Base-by-base conservation (phyloP, 108 stramenopile genomes). In the Licmophora abbreviata region DNA sequence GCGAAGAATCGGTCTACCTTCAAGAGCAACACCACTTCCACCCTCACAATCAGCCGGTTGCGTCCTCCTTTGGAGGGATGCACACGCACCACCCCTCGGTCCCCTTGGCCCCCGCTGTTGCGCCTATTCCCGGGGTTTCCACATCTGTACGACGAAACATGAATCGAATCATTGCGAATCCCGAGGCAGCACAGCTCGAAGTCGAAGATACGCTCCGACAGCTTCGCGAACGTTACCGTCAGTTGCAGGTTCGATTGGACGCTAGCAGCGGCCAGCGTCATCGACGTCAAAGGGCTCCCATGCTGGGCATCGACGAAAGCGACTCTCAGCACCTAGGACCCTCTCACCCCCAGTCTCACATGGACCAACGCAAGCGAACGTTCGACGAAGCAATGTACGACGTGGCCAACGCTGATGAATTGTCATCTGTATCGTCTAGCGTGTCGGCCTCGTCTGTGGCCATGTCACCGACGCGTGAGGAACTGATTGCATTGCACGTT, bases 121-220 rank as follows among this genome's bases (percentile, higher is more conserved):
- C 30, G 6, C 14, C 44, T 4, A n/a, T 14, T 17, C 4, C 17
- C 12, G 24, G 10, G 27, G 25, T 59, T n/a, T 14, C 74, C n/a
- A 54, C 59, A 10, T 61, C 61, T 22, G 48, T 71, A 1, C 64
- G 58, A 35, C 28, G 41, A 8, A 62, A 61, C 15, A 57, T 80
- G n/a, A 66, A 76, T 27, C 64, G 69, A 4, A 84, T 91, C 20
- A 14, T 71, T 21, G 37, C 60, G 4, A 48, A 91, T 64, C 83
- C 89, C 29, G n/a, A 37, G 21, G 51, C 59, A n/a, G 73, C 60
- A 20, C 71, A 82, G 56, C 51, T 33, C 22, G 77, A 79, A 63
- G 83, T 87, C 6, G 65, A 68, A 44, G 44, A 51, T 17, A 81
- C 89, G 11, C 44, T 91, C 27, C 50, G 53, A 5, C 53, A 68